A percentile compares a stretch with the other conserved stretches of the same genome.
phyloP scores from a whole-genome alignment of 2,329 filamentous ascomycete species.

The Phialocephala subalpina region DNA sequence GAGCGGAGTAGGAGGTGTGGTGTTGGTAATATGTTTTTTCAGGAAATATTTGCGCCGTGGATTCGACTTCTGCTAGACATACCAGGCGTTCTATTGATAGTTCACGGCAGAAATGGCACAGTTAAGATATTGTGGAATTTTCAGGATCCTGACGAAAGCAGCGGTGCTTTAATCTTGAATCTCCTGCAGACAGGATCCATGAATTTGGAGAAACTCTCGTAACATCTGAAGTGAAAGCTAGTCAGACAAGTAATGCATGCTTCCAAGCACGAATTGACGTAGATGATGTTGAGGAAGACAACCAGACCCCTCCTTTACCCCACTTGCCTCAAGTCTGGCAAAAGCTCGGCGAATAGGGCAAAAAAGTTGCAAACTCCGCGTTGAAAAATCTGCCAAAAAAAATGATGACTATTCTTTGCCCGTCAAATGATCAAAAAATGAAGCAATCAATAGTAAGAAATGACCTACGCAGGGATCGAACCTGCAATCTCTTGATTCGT shows the following conservation, averaged over 20 bases:
- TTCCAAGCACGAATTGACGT: too few species aligned
- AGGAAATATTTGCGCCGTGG: background rate
- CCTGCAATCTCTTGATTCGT: conserved; percentile 60
- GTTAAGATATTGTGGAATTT: too few species aligned
- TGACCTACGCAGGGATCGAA: conserved; percentile 50
- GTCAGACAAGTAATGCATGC: too few species aligned
- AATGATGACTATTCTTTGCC: background rate
- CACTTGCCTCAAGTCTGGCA: background rate
- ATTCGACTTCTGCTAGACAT: background rate
- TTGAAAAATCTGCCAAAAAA: too few species aligned
- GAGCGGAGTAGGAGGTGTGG: background rate
- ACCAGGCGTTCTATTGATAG: background rate
- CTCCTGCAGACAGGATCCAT: too few species aligned
- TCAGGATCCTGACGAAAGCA: too few species aligned
- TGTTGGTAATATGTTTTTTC: background rate
- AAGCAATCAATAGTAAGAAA: background rate
- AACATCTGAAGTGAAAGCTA: too few species aligned
- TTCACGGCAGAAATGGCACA: background rate
- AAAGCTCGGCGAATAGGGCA: background rate
- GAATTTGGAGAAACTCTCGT: too few species aligned
- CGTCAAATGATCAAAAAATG: background rate
- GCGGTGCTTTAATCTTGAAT: too few species aligned
- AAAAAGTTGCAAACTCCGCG: too few species aligned
- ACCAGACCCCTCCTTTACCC: too few species aligned
- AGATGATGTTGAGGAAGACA: too few species aligned